Base-by-base conservation (phyloP, 441 rosid genomes). In the Pelargonium australe region DNA sequence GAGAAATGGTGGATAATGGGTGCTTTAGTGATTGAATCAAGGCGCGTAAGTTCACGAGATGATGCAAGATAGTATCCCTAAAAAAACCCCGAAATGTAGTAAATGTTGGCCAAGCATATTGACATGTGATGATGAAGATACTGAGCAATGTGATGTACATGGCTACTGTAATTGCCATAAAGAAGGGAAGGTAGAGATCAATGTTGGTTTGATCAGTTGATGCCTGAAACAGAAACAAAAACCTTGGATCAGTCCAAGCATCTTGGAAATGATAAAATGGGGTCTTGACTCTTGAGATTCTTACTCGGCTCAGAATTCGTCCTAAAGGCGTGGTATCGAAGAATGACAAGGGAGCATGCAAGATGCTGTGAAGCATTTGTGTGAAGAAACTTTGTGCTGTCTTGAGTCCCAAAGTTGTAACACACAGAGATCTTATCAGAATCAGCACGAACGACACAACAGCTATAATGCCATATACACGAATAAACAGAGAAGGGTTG, bases 241-340 rank as follows among this genome's bases (percentile, higher is more conserved):
- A 89, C 91, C 78, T 87, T 92, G 16, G 92, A 53, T 53, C 20
- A 53, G 20, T 53, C 20, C 16, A n/a, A 13, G 6, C 57, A n/a
- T 5, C 41, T 5, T 5, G 41, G 41, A 37, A 37, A 37, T 37
- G 8, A 0, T 37, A 37, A 37, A 37, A 37, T 37, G 41, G 41
- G 43, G 58, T 20, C 23, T 20, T 20, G 23, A 20, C 23, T 13
- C 17, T 12, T 37, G 41, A 37, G 6, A 19, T 51, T 37, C 89
- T 83, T 86, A 89, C 98, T 57, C 96, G 84, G 20, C 95, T 91
- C 73, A 91, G 78, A 73, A 91, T 89, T 74, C 95, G 80, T 23
- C 98, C 98, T 57, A 91, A 85, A 0, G 96, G 96, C 62, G 98
- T 89, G 47, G 98, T 89, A 68, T 93, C 96, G 6, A 91, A 93